Evolutionary conservation across 352 stramenopile species (phyloP).

Genomic region (Proteromonas lacertae): DNA sequence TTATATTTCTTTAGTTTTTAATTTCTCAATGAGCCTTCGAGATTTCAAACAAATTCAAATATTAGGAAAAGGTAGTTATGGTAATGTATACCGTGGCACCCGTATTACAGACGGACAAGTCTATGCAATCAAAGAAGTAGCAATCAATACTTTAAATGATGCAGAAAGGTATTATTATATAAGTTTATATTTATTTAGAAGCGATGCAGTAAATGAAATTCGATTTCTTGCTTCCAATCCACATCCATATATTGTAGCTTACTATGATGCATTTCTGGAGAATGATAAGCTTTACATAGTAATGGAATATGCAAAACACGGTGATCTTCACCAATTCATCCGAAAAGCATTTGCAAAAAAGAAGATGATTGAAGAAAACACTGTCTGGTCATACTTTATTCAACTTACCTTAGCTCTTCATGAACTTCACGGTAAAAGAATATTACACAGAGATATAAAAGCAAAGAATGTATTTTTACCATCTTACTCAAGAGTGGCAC

Average conservation of each 20-base stretch:
- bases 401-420: conserved; percentile 3
- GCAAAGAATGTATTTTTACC: conserved; percentile 16
- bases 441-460: conserved; percentile 18
- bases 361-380: conserved; percentile 7
- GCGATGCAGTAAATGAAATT: conserved; percentile 14
- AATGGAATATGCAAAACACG: conserved; percentile 13
- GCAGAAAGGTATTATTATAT: no score
- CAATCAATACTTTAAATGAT: no score
- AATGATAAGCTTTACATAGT: conserved; percentile 13
- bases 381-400: conserved; percentile 7
- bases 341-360: conserved; percentile 5
- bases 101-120: no score
- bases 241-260: conserved; percentile 10
- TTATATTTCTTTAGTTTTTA: no score
- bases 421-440: conserved; percentile 9
- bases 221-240: conserved; percentile 10
- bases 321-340: conserved; percentile 11
- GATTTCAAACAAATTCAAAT: conserved; percentile 8
- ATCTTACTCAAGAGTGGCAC: conserved; percentile 9
- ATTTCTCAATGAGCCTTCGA: conserved; percentile 5
- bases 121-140: no score
- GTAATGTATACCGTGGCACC: conserved; percentile 6
- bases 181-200: no score
- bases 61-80: conserved; percentile 9
- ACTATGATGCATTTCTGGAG: conserved; percentile 11